Base-by-base conservation (phyloP, 139 green algal genomes). In the Chlamydomonas incerta region DNA sequence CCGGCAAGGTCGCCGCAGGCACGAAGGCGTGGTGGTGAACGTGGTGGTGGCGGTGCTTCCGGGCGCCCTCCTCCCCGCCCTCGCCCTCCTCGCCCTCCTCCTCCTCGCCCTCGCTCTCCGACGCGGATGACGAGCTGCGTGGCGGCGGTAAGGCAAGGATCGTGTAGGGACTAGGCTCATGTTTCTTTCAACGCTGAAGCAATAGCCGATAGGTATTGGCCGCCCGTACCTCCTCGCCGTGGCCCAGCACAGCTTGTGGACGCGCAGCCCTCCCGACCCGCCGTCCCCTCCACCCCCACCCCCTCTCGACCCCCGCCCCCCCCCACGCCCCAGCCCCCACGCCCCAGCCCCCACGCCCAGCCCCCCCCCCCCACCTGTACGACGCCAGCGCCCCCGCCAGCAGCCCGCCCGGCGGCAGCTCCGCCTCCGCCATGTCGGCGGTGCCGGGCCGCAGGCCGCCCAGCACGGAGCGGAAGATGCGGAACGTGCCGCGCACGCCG, bases 401-500 rank as follows among this genome's bases (percentile, higher is more conserved):
- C 33, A 28, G 57, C 13, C 6, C 20, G 20, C 33, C 60, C 28
- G 28, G 13, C 8, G 79, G 66, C 63, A 85, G 31, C 28, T 79
- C 68, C 4, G 50, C 58, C 80, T 86, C 80, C 34, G 11, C 21
- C 34, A 79, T 63, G 68, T 86, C 80, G 13, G 13, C 34, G 20
- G 21, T 24, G 29, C 24, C 9, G 15, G 24, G 34, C 24, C 17
- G 52, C 68, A 77, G 33, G 1, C 5, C 23, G 21, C 68, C 87
- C 52, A 90, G 55, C 46, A 75, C 57, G 55, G 74, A 33, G 29
- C 87, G 80, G 66, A 82, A 85, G 35, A 68, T 81, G 37, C 71
- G 63, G 74, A 87, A 87, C 8, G 81, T 81, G 46, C 87, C 74
- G 21, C 81, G 74, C 34, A 90, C 87, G 26, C 87, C 87, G 65